Evolutionary conservation across 1,284 basidiomycete species (phyloP).

Genomic region (Cutaneotrichosporon mucoides): DNA sequence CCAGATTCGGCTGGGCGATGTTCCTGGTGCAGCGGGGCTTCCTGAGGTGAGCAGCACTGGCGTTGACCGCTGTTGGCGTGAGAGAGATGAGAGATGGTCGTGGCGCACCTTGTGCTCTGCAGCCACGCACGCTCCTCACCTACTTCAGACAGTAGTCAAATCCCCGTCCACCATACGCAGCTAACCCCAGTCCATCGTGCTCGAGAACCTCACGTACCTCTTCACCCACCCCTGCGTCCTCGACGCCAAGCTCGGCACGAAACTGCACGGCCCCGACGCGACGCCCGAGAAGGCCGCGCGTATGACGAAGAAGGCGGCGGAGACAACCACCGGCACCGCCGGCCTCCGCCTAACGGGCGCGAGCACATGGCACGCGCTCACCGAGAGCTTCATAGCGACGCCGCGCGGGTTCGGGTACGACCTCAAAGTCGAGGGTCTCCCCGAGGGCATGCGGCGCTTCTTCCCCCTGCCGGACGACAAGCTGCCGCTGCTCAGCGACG

Average conservation of each 20-base stretch:
- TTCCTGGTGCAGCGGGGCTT: slow-evolving; percentile 15
- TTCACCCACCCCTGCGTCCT: slow-evolving; percentile 80
- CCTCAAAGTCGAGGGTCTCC: slow-evolving; percentile 63
- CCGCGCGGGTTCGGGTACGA: slow-evolving; percentile 78
- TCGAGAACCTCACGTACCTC: slow-evolving; percentile 73
- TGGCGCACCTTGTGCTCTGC: no score
- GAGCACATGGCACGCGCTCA: slow-evolving; percentile 69
- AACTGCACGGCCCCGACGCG: slow-evolving; percentile 62
- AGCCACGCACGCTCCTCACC: no score
- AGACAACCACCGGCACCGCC: slow-evolving; percentile 68
- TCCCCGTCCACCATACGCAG: no score
- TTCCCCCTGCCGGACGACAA: slow-evolving; percentile 58
- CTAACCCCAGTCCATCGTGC: slow-evolving; percentile 63
- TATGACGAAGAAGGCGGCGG: slow-evolving; percentile 67
- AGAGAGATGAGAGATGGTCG: no score
- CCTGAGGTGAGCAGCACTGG: slow-evolving; percentile 26
- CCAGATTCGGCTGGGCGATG: slow-evolving; percentile 7
- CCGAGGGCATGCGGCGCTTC: slow-evolving; percentile 69
- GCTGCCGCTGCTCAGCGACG: neutral
- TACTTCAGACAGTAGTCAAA: no score
- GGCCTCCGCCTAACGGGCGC: slow-evolving; percentile 84
- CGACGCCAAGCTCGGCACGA: slow-evolving; percentile 87
- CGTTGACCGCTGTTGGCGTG: no score
- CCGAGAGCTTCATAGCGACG: slow-evolving; percentile 57
- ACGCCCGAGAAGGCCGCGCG: slow-evolving; percentile 69